These are phyloP conservation scores for Colletotrichum tofieldiae DNA, from an alignment of 2,329 filamentous ascomycete species.

Conservation along the genomic window DNA sequence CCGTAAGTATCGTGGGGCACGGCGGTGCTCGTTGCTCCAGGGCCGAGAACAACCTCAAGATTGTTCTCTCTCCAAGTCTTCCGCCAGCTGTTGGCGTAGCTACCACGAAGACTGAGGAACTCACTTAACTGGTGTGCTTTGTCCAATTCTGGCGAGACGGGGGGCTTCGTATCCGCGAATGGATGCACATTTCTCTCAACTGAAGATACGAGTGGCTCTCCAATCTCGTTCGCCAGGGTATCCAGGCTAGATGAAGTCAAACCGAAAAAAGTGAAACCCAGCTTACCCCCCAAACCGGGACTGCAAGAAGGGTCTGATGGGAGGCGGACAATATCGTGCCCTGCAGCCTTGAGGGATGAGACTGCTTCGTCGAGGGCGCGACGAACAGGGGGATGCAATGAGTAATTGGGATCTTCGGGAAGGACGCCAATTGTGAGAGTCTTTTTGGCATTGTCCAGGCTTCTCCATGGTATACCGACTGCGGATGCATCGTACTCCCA, in stretches of 20 bases:
- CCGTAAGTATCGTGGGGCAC: slow-evolving; percentile 67
- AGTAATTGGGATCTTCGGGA: slow-evolving; percentile 62
- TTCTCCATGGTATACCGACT: slow-evolving; percentile 63
- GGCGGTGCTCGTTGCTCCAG: slow-evolving; percentile 65
- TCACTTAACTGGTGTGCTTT: slow-evolving; percentile 57
- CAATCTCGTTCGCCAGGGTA: slow-evolving; percentile 50
- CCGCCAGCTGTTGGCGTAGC: slow-evolving; percentile 58
- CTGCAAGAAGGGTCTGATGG: slow-evolving; percentile 49
- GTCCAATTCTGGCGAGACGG: slow-evolving; percentile 48
- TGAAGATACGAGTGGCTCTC: slow-evolving; percentile 61
- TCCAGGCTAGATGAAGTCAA: slow-evolving; percentile 51
- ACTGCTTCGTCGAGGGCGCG: slow-evolving; percentile 60
- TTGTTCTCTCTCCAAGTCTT: slow-evolving; percentile 57
- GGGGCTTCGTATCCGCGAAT: slow-evolving; percentile 48
- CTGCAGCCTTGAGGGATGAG: slow-evolving; percentile 55
- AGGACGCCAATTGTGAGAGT: slow-evolving; percentile 64
- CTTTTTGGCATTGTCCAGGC: slow-evolving; percentile 44
- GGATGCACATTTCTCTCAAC: slow-evolving; percentile 48
- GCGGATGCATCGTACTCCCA: slow-evolving; percentile 62
- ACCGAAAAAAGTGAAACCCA: slow-evolving; percentile 58
- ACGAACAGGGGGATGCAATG: slow-evolving; percentile 66
- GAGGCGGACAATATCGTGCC: slow-evolving; percentile 61
- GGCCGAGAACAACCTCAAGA: slow-evolving; percentile 66
- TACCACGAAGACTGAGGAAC: slow-evolving; percentile 54
- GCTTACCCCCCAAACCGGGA: slow-evolving; percentile 51